These are phyloP conservation scores for Patellifolia procumbens DNA, from an alignment of 179 eudicot species.

Conservation along the genomic window DNA sequence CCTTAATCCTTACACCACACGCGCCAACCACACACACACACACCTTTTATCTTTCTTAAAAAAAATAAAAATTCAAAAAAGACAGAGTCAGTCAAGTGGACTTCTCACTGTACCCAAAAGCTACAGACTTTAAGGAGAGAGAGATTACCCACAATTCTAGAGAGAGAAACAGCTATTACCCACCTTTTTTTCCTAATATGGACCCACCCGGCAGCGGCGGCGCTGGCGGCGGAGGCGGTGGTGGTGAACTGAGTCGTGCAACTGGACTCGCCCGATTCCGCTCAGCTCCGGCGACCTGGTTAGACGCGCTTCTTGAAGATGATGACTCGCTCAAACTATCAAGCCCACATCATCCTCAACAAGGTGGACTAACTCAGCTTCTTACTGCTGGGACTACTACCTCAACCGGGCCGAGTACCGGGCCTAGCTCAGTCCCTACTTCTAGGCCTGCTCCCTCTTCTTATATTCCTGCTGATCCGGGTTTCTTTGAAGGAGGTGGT, in stretches of 20 bases:
- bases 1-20: not conserved
- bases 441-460: conserved; percentile 4
- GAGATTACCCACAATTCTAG: not conserved
- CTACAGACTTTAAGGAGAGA: conserved; percentile 8
- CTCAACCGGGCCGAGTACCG: conserved; percentile 19
- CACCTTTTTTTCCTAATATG: no score
- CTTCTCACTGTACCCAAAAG: conserved; percentile 29
- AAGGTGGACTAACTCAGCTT: conserved; percentile 20
- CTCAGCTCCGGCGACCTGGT: conserved; percentile 80
- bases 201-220: conserved; percentile 26
- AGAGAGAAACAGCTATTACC: not conserved
- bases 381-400: conserved; percentile 23
- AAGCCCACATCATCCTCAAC: conserved; percentile 25
- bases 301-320: conserved; percentile 64
- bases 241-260: conserved; percentile 25
- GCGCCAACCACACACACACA: conserved; percentile 11
- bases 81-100: conserved; percentile 17
- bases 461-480: conserved; percentile 36
- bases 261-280: conserved; percentile 64
- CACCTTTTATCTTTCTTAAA: not conserved
- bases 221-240: conserved; percentile 10
- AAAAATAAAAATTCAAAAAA: not conserved
- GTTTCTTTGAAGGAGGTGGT: conserved; percentile 27
- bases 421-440: not conserved
- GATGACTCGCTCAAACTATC: conserved; percentile 40